Evolutionary conservation across 305 asterid genomes (phyloP).

Genomic region (Striga hermonthica): DNA sequence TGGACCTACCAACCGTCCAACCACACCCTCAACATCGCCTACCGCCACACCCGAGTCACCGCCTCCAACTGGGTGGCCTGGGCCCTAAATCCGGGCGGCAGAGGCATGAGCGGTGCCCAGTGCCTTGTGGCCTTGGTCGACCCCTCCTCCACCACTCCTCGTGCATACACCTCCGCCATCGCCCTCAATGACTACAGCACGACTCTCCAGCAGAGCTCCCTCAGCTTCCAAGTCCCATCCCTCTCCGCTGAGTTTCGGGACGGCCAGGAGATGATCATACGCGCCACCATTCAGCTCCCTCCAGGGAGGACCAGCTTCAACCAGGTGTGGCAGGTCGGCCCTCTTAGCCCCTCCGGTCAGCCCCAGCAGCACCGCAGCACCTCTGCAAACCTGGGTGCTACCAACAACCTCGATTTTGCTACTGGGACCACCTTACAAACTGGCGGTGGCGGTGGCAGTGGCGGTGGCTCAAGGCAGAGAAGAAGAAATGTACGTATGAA

Average conservation of each 20-base stretch:
- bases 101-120: slow-evolving; percentile 54
- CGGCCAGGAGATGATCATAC: slow-evolving; percentile 48
- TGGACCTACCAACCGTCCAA: slow-evolving; percentile 61
- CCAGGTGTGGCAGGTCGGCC: slow-evolving; percentile 77
- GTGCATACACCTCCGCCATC: slow-evolving; percentile 57
- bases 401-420: slow-evolving; percentile 48
- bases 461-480: slow-evolving; percentile 38
- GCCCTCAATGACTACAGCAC: background rate
- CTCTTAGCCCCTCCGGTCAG: slow-evolving; percentile 37
- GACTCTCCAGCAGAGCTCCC: slow-evolving; percentile 30
- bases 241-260: slow-evolving; percentile 39
- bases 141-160: slow-evolving; percentile 30
- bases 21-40: slow-evolving; percentile 59
- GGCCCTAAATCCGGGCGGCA: slow-evolving; percentile 48
- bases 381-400: slow-evolving; percentile 36
- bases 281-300: slow-evolving; percentile 59
- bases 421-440: slow-evolving; percentile 37
- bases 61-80: slow-evolving; percentile 60
- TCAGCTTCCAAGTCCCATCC: slow-evolving; percentile 61
- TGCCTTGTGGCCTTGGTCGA: slow-evolving; percentile 51
- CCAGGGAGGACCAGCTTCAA: slow-evolving; percentile 45
- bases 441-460: slow-evolving; percentile 25
- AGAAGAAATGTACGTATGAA: slow-evolving; percentile 40
- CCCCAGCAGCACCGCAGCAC: slow-evolving; percentile 25
- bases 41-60: slow-evolving; percentile 48